Conservation (phyloP, 306 rosid genomes). For the Betula pendula region DNA sequence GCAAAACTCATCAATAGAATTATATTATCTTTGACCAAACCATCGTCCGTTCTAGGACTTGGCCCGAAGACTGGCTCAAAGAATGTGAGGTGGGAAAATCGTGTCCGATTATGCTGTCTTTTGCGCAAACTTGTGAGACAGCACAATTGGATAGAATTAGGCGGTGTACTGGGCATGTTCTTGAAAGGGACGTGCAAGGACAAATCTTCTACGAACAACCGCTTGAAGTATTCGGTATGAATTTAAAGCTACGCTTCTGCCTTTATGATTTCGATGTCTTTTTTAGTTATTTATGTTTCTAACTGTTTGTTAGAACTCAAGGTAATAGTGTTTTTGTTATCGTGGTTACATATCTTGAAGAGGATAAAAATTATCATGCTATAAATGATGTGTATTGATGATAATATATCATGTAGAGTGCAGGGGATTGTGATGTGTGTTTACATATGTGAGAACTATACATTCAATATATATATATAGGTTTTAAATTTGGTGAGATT, state of each 20-base stretch:
- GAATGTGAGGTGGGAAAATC: conserved; percentile 48
- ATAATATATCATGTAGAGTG: neutral
- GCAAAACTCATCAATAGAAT: conserved; percentile 37
- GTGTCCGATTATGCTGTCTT: conserved; percentile 36
- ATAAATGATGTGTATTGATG: neutral
- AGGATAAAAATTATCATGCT: too few species aligned
- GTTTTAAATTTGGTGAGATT: neutral
- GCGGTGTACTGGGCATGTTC: conserved; percentile 64
- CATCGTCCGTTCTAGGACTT: conserved; percentile 50
- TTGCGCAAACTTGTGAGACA: conserved; percentile 45
- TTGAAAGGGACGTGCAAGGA: conserved; percentile 52
- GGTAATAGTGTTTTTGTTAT: neutral
- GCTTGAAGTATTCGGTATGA: conserved; percentile 64
- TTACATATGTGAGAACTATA: neutral
- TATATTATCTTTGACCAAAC: conserved; percentile 48
- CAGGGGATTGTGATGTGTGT: neutral
- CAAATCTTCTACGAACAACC: conserved; percentile 43
- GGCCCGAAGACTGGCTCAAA: conserved; percentile 48
- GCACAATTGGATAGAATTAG: conserved; percentile 61
- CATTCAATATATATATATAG: neutral
- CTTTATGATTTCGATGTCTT: neutral
- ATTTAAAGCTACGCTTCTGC: neutral
- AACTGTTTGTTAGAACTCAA: neutral
- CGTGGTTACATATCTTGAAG: neutral
- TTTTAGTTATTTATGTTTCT: neutral